Conservation (phyloP, 176 grass and related monocot genomes). For the Cenchrus americanus region DNA sequence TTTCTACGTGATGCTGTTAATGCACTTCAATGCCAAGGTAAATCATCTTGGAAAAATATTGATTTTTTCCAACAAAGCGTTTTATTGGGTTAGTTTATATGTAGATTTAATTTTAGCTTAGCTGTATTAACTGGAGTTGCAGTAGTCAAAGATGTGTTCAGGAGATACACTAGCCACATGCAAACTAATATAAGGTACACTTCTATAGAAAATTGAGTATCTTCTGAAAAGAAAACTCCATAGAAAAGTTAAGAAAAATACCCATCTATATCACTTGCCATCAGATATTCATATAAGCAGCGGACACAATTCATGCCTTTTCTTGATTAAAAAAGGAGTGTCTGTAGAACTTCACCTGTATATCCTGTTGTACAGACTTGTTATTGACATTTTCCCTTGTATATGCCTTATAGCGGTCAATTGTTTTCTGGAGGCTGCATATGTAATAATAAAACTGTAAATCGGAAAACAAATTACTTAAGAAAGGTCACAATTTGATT, state of each 20-base stretch:
- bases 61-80: not conserved
- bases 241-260: not conserved
- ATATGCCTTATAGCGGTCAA: constrained; percentile 58
- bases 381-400: constrained; percentile 50
- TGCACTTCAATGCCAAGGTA: not conserved
- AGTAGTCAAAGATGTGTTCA: not conserved
- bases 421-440: constrained; percentile 60
- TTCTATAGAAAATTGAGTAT: no score
- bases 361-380: constrained; percentile 43
- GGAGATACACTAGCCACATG: not conserved
- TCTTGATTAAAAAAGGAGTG: not conserved
- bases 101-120: not conserved
- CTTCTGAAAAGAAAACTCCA: not conserved
- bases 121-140: constrained; percentile 3
- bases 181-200: no score
- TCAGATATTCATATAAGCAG: not conserved
- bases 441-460: constrained; percentile 16
- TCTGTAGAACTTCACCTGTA: constrained; percentile 49
- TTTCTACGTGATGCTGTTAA: not conserved
- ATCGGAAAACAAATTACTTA: not conserved
- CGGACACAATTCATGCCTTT: not conserved
- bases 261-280: not conserved
- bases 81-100: constrained; percentile 3
- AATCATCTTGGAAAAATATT: not conserved
- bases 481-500: not conserved